These are phyloP conservation scores for Apiospora arundinis DNA, from an alignment of 2,329 filamentous ascomycete genomes.

Conservation along the genomic window DNA sequence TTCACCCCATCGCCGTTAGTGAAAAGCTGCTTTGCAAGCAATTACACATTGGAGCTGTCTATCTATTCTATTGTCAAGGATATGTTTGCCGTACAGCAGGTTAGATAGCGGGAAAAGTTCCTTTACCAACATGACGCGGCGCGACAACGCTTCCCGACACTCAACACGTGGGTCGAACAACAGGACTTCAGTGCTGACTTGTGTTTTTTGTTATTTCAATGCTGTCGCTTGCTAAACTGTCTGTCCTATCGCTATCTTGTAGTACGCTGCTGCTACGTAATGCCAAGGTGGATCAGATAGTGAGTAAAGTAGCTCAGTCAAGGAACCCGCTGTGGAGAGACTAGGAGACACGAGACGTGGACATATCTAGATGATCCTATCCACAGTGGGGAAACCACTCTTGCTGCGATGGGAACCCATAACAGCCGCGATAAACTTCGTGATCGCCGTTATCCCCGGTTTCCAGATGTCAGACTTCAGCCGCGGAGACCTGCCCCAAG, in stretches of 20 bases:
- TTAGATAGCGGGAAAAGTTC: background rate
- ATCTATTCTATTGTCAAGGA: too few relatives aligned
- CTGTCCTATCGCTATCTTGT: background rate
- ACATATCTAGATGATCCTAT: constrained; percentile 16
- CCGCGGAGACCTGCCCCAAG: constrained; percentile 54
- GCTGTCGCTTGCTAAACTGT: background rate
- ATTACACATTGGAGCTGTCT: too few relatives aligned
- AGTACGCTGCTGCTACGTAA: background rate
- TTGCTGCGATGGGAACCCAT: constrained; percentile 13
- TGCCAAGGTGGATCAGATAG: constrained; percentile 13
- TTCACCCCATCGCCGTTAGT: background rate
- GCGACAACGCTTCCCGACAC: background rate
- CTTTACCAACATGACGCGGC: background rate
- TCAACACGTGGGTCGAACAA: background rate
- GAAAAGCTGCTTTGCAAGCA: too few relatives aligned
- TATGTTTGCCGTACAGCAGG: background rate
- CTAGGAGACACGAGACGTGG: constrained; percentile 7
- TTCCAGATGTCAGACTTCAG: background rate
- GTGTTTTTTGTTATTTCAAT: background rate
- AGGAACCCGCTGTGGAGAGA: constrained; percentile 13
- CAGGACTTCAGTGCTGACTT: background rate
- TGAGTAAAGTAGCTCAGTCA: background rate
- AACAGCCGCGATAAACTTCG: constrained; percentile 15
- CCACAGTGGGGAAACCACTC: constrained; percentile 14
- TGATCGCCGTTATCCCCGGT: constrained; percentile 14